Base-by-base conservation (phyloP, 495 filamentous ascomycete species). In the Aspergillus panamensis region DNA sequence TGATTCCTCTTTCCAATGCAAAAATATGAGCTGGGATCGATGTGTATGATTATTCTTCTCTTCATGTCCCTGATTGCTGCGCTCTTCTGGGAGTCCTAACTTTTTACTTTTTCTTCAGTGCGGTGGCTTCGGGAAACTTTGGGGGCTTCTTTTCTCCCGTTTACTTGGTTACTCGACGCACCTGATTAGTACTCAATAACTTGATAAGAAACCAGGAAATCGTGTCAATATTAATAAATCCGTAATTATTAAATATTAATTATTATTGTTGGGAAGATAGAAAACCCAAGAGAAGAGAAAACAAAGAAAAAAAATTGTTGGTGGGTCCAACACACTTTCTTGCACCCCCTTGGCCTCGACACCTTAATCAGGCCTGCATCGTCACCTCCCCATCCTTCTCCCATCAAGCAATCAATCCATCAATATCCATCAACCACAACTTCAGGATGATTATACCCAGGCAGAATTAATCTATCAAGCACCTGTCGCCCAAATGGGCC, bases 381-480 rank as follows among this genome's bases (percentile, higher is more conserved):
- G 19, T 45, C 42, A 21, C 42, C 42, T 44, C 42, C 35, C 35
- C 35, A 39, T 39, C 35, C 8, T 44, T 16, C 19, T 16, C 42
- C 16, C 42, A 6, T 8, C 16, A n/a, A n/a, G n/a, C n/a, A n/a
- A 44, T 44, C 42, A 10, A 3, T 19, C 42, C 3, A 3, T 19
- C 19, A 25, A 25, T n/a, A n/a, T 19, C 40, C 40, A 44, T n/a
- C 40, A 44, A 44, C 20, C 42, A 45, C 42, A 45, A 19, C 17
- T 20, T 10, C 17, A 20, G 42, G 42, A 45, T 45, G 42, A 45
- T 45, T 45, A 45, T 21, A 45, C 9, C 42, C 42, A 45, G n/a
- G 42, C 29, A 12, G 31, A n/a, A 49, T 49, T 49, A 49, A 49
- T 29, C 47, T 13, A 49, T 49, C 47, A 49, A 49, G 47, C 47